Evolutionary conservation across 495 filamentous ascomycete species (phyloP).

Genomic region (Penicillium canariense): DNA sequence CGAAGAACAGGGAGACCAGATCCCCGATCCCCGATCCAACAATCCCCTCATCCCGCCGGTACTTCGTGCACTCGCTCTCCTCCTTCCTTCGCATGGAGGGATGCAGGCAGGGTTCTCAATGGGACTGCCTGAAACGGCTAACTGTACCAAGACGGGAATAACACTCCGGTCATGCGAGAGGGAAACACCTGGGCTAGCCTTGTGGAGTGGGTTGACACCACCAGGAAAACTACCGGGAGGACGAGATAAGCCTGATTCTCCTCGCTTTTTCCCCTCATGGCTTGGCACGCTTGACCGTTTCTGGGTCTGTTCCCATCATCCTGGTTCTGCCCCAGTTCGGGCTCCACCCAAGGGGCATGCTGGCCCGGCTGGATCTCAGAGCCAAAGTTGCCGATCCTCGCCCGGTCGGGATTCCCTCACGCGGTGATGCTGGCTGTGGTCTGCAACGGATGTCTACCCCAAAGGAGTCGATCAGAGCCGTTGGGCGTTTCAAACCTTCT

Average conservation of each 20-base stretch:
- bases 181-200: constrained; percentile 1
- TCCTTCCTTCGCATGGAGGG: neutral
- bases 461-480: constrained; percentile 13
- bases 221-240: constrained; percentile 1
- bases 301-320: neutral
- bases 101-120: neutral
- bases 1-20: neutral
- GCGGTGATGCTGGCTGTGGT: constrained; percentile 6
- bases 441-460: constrained; percentile 10
- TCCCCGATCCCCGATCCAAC: neutral
- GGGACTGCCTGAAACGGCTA: neutral
- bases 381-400: constrained; percentile 20
- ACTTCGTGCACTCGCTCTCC: neutral
- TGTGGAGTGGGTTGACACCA: constrained; percentile 3
- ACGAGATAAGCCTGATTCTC: constrained; percentile 5
- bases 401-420: constrained; percentile 15
- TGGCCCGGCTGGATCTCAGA: constrained; percentile 13
- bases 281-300: neutral
- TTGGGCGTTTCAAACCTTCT: constrained; percentile 25
- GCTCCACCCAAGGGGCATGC: neutral
- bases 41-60: too few relatives aligned
- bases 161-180: constrained; percentile 5
- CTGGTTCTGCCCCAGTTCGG: constrained; percentile 7
- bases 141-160: constrained; percentile 14
- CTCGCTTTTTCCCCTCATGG: neutral